A percentile compares a stretch with the other conserved stretches of the same genome.
Evolutionary conservation across 176 grass and related monocot species (phyloP).

Genomic region (Coix lacrymajobi): DNA sequence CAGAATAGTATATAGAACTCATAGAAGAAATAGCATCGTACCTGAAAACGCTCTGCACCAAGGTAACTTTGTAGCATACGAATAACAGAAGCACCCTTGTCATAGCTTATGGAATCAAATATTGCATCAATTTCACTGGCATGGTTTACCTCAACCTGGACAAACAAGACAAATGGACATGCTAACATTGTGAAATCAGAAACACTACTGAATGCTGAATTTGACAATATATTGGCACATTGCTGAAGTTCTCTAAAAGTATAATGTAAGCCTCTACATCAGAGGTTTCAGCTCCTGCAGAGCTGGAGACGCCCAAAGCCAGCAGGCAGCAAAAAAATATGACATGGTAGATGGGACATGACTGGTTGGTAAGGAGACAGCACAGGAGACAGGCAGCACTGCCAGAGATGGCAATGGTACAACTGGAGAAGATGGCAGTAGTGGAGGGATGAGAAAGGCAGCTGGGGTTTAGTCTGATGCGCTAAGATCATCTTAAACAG

Average conservation of each 20-base stretch:
- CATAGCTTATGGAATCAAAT: slow-evolving; percentile 94
- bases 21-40: slow-evolving; percentile 31
- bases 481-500: not conserved
- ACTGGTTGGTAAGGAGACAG: not conserved
- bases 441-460: not conserved
- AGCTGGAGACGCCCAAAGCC: not conserved
- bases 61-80: slow-evolving; percentile 92
- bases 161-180: slow-evolving; percentile 3
- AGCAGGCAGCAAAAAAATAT: not conserved
- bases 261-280: not conserved
- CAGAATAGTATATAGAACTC: not conserved
- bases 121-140: slow-evolving; percentile 86
- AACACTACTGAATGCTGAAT: not conserved
- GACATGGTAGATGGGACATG: not conserved
- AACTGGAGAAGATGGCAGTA: not conserved
- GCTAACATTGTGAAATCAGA: not conserved
- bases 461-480: not conserved
- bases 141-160: slow-evolving; percentile 81
- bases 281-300: not conserved
- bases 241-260: not conserved
- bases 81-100: slow-evolving; percentile 84
- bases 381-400: not conserved
- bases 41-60: slow-evolving; percentile 71
- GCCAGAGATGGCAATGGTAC: not conserved
- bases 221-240: not conserved